phyloP scores from a whole-genome alignment of 164 flowering plant genomes.

The Vitis amurensis region DNA sequence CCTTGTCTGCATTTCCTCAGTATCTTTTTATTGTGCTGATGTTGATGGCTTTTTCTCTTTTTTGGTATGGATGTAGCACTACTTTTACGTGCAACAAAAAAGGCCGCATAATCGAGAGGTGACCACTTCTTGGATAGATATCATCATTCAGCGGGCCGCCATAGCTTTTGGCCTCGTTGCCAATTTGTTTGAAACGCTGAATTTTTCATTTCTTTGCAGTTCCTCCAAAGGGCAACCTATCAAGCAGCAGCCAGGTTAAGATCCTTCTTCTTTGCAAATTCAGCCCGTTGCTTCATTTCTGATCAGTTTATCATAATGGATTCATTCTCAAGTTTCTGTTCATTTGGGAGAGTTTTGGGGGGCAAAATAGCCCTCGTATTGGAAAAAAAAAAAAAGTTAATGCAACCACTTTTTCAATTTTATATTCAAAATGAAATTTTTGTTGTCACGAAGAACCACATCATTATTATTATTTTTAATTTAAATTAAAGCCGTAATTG shows the following conservation, averaged over 20 bases:
- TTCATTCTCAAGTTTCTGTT: background rate
- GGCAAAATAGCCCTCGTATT: too few species aligned
- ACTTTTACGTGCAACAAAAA: background rate
- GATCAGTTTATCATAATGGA: background rate
- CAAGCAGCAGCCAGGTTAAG: slow-evolving; percentile 23
- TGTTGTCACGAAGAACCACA: too few species aligned
- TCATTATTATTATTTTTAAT: too few species aligned
- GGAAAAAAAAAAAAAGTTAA: too few species aligned
- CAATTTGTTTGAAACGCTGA: background rate
- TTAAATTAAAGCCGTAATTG: too few species aligned
- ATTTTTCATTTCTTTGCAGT: slow-evolving; percentile 15
- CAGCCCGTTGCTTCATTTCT: background rate
- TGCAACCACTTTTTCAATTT: too few species aligned
- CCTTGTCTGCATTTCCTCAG: too few species aligned
- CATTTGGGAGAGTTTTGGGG: background rate
- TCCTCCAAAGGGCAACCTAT: slow-evolving; percentile 27
- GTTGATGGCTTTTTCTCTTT: background rate
- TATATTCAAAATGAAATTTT: too few species aligned
- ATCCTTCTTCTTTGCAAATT: background rate
- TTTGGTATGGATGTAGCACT: background rate
- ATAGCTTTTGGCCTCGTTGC: background rate
- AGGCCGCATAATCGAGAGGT: slow-evolving; percentile 51
- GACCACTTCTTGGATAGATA: background rate
- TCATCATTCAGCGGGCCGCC: background rate
- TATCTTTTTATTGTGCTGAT: too few species aligned